Evolutionary conservation across 1,284 basidiomycete species (phyloP).

Genomic region (Irpex sp.): DNA sequence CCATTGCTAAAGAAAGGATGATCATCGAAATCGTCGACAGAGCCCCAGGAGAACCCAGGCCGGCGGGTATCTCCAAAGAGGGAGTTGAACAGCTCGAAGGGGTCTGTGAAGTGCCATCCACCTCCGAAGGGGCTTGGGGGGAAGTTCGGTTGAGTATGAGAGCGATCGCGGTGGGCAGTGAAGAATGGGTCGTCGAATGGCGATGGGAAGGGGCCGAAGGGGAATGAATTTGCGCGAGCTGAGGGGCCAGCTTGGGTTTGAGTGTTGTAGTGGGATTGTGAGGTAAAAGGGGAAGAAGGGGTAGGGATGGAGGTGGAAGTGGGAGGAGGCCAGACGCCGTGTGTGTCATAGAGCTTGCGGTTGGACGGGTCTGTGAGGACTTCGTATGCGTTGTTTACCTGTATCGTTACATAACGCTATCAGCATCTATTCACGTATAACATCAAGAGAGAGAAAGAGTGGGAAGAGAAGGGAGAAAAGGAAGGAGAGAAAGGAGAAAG

Average conservation of each 20-base stretch:
- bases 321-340: slow-evolving; percentile 13
- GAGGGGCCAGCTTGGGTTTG: slow-evolving; percentile 26
- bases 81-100: slow-evolving; percentile 66
- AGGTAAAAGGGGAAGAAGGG: slow-evolving; percentile 4
- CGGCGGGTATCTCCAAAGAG: slow-evolving; percentile 38
- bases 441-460: too few species aligned
- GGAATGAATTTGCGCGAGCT: slow-evolving; percentile 8
- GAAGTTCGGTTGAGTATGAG: too few species aligned
- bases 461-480: background rate
- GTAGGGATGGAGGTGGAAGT: background rate
- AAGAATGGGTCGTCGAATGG: slow-evolving; percentile 34
- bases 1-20: too few species aligned
- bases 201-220: slow-evolving; percentile 5
- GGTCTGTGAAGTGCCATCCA: slow-evolving; percentile 57
- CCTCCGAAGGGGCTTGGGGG: slow-evolving; percentile 11
- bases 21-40: slow-evolving; percentile 30
- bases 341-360: slow-evolving; percentile 28
- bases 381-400: slow-evolving; percentile 53
- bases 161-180: slow-evolving; percentile 3
- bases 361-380: slow-evolving; percentile 40
- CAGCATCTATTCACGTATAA: too few species aligned
- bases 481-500: too few species aligned
- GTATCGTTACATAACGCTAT: background rate
- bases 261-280: slow-evolving; percentile 23
- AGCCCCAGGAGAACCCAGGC: background rate